Percentiles rank a stretch among this genome's conserved stretches.
Conservation (phyloP, 345 rosid genomes). For the Dovyalis caffra region DNA sequence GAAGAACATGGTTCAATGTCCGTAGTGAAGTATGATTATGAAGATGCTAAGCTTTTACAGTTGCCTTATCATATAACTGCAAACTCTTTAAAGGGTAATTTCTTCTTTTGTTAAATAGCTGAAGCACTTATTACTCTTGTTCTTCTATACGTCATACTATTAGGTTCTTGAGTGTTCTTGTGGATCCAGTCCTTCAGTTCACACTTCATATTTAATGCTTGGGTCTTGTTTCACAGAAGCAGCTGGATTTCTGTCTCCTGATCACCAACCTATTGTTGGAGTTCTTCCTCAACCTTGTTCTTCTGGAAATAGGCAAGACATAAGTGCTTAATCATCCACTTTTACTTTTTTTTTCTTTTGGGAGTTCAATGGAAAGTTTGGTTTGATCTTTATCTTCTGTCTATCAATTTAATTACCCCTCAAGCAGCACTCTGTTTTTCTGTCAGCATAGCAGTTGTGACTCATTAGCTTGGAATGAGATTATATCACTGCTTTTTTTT, state of each 20-base stretch:
- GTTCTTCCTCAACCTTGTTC: constrained; percentile 78
- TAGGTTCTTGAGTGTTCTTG: neutral
- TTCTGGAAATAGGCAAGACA: constrained; percentile 62
- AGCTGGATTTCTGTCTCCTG: constrained; percentile 55
- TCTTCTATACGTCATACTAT: neutral
- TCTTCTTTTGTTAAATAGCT: constrained; percentile 1
- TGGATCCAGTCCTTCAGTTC: neutral
- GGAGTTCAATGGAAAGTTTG: neutral
- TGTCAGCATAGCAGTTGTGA: neutral
- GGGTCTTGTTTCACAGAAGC: constrained; percentile 46
- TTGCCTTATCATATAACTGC: constrained; percentile 70
- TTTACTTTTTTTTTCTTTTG: neutral
- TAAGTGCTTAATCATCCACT: constrained; percentile 7
- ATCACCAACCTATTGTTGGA: constrained; percentile 63
- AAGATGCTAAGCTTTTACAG: constrained; percentile 44
- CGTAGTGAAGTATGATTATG: constrained; percentile 57
- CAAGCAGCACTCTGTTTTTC: neutral
- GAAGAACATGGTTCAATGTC: constrained; percentile 77
- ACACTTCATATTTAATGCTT: constrained; percentile 12
- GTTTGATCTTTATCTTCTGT: neutral
- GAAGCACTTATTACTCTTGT: neutral
- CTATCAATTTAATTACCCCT: too few relatives aligned
- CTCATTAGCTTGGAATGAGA: neutral
- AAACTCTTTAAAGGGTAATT: constrained; percentile 61
- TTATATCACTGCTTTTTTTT: neutral